phyloP scores from a whole-genome alignment of 306 rosid genomes.

The Myrica gale region DNA sequence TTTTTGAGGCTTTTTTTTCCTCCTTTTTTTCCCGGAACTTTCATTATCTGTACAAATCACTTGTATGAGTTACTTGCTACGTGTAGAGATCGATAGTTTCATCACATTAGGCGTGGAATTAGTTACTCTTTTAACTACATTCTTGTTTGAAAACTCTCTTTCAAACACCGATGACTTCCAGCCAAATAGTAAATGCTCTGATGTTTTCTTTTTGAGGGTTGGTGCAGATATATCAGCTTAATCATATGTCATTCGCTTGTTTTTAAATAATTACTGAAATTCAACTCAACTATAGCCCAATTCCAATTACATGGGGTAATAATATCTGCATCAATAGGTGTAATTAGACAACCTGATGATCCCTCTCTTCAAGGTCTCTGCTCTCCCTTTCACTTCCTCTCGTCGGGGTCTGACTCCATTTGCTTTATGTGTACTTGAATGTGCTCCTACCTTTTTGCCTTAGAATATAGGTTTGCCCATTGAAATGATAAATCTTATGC shows the following conservation, averaged over 20 bases:
- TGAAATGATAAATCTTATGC: background rate
- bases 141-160: background rate
- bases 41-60: background rate
- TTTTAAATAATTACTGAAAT: background rate
- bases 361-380: background rate
- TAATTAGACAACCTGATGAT: background rate
- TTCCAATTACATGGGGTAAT: background rate
- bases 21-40: background rate
- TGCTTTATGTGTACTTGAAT: background rate
- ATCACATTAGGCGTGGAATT: background rate
- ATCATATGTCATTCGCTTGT: background rate
- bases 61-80: background rate
- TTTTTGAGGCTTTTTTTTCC: constrained; percentile 21
- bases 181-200: background rate
- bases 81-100: background rate
- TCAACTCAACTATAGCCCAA: background rate
- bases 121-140: background rate
- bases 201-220: background rate
- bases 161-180: background rate
- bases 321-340: background rate
- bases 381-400: background rate
- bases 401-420: background rate
- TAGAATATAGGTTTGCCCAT: background rate
- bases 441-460: background rate
- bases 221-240: background rate